Conservation (phyloP, 306 rosid species). For the Hippophae gyantsensis region DNA sequence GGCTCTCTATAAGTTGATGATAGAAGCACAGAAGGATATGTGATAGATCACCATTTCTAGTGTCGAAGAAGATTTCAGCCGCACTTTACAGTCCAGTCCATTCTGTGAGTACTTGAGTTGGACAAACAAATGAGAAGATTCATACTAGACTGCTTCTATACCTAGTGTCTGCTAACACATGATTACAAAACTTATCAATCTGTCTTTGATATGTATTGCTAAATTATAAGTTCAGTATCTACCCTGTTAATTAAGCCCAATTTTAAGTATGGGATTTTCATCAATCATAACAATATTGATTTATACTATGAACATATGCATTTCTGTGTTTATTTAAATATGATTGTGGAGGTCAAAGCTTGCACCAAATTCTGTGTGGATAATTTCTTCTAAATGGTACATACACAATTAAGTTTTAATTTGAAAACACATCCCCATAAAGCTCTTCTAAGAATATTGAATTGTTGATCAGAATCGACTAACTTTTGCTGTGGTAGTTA, state of each 20-base stretch:
- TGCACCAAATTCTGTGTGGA: too few relatives aligned
- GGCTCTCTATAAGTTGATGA: slow-evolving; percentile 67
- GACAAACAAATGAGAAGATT: not conserved
- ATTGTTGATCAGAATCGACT: too few relatives aligned
- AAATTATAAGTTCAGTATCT: too few relatives aligned
- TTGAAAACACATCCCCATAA: too few relatives aligned
- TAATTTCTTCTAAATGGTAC: too few relatives aligned
- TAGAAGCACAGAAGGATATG: slow-evolving; percentile 37
- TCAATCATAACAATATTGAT: too few relatives aligned
- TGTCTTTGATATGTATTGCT: not conserved
- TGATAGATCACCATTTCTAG: slow-evolving; percentile 21
- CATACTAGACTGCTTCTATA: not conserved
- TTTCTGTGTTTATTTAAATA: not conserved
- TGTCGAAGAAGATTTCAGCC: slow-evolving; percentile 1
- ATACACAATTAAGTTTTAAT: too few relatives aligned
- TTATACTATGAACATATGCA: not conserved
- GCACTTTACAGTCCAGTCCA: slow-evolving; percentile 10
- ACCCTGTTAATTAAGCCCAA: not conserved
- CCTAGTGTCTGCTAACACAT: not conserved
- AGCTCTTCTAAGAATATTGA: too few relatives aligned
- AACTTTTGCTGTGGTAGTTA: too few relatives aligned
- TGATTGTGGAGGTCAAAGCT: too few relatives aligned
- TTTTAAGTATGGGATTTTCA: not conserved
- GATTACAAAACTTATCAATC: not conserved
- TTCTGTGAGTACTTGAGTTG: not conserved